Evolutionary conservation across 495 filamentous ascomycete genomes (phyloP), one percentile per base, ranked within the genome.

Genomic region (Melanomma pulvis-pyrius): DNA sequence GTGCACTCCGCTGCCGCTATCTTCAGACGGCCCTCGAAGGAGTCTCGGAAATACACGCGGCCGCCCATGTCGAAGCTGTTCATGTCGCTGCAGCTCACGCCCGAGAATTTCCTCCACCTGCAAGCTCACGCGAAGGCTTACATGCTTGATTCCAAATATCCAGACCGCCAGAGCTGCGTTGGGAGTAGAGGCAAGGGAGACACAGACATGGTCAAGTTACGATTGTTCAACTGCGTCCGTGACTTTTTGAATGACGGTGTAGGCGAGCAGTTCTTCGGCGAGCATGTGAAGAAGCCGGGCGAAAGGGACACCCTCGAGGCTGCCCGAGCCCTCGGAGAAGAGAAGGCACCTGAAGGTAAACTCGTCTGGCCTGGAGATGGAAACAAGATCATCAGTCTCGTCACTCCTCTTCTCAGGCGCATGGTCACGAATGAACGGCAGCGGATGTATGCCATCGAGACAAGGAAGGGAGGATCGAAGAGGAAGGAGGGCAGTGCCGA

Each of bases 401-500:
- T 87, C 7, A 87, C 84, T 36, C 86, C 85, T 25, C 67, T 88
- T 51, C 71, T 88, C 34, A 71, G 86, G 53, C 75, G 85, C 32
- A 87, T 87, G 84, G 84, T 87, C 1, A 87, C 85, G 22, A 88
- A 88, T 67, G 86, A 87, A 68, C 75, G 84, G 17, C 86, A 88
- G 70, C 74, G 86, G 26, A 80, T 81, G 66, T 88, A 88, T 74
- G 86, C 86, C 0, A 77, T 85, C 19, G 82, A 85, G 69, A 84
- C 83, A 5, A 75, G 85, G 21, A 85, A 82, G 66, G 81, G 81
- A 79, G 22, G 80, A 74, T 24, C 75, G 79, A 55, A 79, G 76
- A 50, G 77, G 78, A 62, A 77, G 76, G 52, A 82, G 77, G 64
- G 78, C 74, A 63, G 65, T 39, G 64, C 47, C n/a, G 71, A 59